These are phyloP conservation scores for Solanum hybrid DNA, from an alignment of 305 asterid genomes.

Conservation along the genomic window DNA sequence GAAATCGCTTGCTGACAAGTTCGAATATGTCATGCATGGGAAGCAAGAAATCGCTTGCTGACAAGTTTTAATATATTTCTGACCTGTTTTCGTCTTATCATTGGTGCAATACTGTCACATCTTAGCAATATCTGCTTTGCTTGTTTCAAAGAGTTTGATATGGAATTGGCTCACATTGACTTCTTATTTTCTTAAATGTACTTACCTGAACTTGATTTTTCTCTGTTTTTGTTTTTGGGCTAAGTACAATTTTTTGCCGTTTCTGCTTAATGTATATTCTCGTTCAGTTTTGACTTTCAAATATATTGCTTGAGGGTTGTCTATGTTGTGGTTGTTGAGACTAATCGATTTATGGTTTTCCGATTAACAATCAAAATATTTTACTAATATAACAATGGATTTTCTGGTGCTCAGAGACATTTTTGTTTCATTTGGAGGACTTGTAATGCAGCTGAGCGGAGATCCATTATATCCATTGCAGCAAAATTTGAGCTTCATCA, in stretches of 20 bases:
- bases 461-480: conserved; percentile 52
- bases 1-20: conserved; percentile 82
- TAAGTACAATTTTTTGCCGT: background rate
- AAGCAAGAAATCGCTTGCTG: conserved; percentile 78
- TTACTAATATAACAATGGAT: background rate
- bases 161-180: background rate
- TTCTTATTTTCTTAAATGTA: background rate
- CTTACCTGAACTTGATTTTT: background rate
- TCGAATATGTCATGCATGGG: conserved; percentile 90
- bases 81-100: background rate
- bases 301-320: background rate
- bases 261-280: background rate
- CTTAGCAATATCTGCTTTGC: background rate
- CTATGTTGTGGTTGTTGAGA: background rate
- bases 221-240: background rate
- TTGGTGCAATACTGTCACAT: background rate
- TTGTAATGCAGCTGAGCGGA: conserved; percentile 75
- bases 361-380: background rate
- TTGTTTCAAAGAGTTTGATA: background rate
- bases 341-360: background rate
- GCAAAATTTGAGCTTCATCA: conserved; percentile 75
- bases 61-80: conserved; percentile 39
- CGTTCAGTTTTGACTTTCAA: background rate
- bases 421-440: conserved; percentile 75
- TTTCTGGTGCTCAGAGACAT: conserved; percentile 41